Conservation (phyloP, 768 basidiomycete genomes). For the Lentinula aciculospora region DNA sequence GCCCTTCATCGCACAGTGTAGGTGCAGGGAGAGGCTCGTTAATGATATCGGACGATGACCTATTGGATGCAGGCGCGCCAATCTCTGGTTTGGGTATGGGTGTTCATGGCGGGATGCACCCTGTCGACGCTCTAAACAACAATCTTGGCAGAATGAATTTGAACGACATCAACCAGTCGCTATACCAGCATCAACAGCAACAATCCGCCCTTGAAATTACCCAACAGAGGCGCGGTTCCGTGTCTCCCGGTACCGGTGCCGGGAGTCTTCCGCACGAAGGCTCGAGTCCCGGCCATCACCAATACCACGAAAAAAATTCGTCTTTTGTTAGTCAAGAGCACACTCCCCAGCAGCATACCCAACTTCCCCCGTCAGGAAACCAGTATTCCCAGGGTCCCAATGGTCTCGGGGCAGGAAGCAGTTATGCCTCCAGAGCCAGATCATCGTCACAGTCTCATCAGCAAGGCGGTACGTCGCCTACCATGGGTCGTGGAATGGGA, state of each 20-base stretch:
- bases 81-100: not conserved
- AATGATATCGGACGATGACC: slow-evolving; percentile 74
- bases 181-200: slow-evolving; percentile 4
- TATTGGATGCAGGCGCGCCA: slow-evolving; percentile 47
- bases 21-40: slow-evolving; percentile 48
- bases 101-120: not conserved
- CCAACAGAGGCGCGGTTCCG: slow-evolving; percentile 29
- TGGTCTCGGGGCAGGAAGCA: not conserved
- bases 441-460: not conserved
- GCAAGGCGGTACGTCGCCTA: not conserved
- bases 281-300: not conserved
- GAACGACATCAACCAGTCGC: slow-evolving; percentile 19
- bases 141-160: slow-evolving; percentile 56
- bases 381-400: not conserved
- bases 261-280: not conserved
- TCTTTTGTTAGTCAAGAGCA: not conserved
- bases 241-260: slow-evolving; percentile 2
- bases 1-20: not conserved
- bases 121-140: not conserved
- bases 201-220: slow-evolving; percentile 21
- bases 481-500: slow-evolving; percentile 5
- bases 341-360: not conserved
- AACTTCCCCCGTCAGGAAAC: not conserved
- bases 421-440: slow-evolving; percentile 3
- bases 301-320: not conserved